These are phyloP conservation scores for Mitragyna speciosa DNA, from an alignment of 257 asterid genomes.

Conservation along the genomic window DNA sequence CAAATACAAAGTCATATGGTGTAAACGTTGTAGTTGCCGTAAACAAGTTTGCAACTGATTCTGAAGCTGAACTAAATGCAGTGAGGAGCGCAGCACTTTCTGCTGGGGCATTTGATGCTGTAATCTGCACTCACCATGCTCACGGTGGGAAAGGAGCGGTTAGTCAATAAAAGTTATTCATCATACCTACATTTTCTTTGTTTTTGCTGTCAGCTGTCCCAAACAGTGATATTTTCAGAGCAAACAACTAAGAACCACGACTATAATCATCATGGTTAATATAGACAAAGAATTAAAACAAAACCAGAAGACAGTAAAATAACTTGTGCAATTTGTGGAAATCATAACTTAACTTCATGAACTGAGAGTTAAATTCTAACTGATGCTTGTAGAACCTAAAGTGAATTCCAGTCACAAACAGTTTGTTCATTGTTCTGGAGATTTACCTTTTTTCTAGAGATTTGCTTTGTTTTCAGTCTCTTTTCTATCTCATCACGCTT, in stretches of 20 bases:
- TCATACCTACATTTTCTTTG: background rate
- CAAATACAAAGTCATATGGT: conserved; percentile 83
- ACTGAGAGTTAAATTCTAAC: background rate
- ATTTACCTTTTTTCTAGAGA: background rate
- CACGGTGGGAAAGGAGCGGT: conserved; percentile 99
- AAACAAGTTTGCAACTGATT: conserved; percentile 83
- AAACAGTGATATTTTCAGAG: background rate
- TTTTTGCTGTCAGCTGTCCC: background rate
- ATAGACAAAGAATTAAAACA: background rate
- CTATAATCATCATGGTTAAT: background rate
- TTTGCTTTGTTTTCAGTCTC: too few species aligned
- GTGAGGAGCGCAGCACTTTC: conserved; percentile 72
- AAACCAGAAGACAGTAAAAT: background rate
- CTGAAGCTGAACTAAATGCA: conserved; percentile 82
- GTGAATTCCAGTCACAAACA: background rate
- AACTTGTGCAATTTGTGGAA: background rate
- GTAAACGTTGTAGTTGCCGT: conserved; percentile 94
- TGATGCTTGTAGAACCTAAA: background rate
- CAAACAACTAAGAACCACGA: background rate
- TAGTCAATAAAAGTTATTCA: conserved; percentile 29
- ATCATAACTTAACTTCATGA: background rate
- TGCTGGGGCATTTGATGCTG: conserved; percentile 96
- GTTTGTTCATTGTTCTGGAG: background rate
- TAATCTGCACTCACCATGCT: conserved; percentile 91
- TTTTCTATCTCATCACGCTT: background rate